These are phyloP conservation scores for Emmonsia crescens DNA, from an alignment of 2,329 filamentous ascomycete species.

Conservation along the genomic window DNA sequence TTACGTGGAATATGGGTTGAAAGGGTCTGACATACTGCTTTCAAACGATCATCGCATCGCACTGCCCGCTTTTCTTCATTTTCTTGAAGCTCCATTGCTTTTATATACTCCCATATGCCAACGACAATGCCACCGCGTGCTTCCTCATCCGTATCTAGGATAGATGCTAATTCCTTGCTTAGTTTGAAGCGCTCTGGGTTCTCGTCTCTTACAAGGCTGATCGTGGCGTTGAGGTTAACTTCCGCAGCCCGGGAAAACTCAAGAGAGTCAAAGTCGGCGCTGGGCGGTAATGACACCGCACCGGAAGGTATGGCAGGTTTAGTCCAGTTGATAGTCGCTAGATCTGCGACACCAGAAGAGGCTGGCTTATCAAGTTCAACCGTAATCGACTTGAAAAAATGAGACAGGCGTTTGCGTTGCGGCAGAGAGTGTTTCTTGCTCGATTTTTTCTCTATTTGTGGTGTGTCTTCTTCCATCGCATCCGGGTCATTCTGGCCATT, in stretches of 20 bases:
- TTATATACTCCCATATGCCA: constrained; percentile 92
- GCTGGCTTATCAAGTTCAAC: constrained; percentile 41
- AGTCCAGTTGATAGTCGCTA: constrained; percentile 64
- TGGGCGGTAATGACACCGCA: constrained; percentile 45
- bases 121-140: constrained; percentile 80
- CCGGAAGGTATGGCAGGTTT: constrained; percentile 53
- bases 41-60: constrained; percentile 74
- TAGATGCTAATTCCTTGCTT: constrained; percentile 65
- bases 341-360: constrained; percentile 31
- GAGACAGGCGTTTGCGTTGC: constrained; percentile 34
- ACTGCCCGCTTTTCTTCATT: constrained; percentile 92
- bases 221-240: constrained; percentile 81
- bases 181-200: constrained; percentile 74
- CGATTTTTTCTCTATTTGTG: constrained; percentile 21
- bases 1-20: not conserved
- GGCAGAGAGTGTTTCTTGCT: constrained; percentile 17
- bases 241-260: constrained; percentile 87
- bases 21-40: constrained; percentile 47
- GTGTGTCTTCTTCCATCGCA: constrained; percentile 52
- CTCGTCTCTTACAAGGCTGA: constrained; percentile 78
- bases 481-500: constrained; percentile 37
- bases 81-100: constrained; percentile 74
- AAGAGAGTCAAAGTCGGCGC: constrained; percentile 76
- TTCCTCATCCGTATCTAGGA: constrained; percentile 77
- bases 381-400: constrained; percentile 43